A percentile compares a stretch with the other conserved stretches of the same genome.
These are phyloP conservation scores for Dendryphion nanum DNA, from an alignment of 2,329 filamentous ascomycete species.

Conservation along the genomic window DNA sequence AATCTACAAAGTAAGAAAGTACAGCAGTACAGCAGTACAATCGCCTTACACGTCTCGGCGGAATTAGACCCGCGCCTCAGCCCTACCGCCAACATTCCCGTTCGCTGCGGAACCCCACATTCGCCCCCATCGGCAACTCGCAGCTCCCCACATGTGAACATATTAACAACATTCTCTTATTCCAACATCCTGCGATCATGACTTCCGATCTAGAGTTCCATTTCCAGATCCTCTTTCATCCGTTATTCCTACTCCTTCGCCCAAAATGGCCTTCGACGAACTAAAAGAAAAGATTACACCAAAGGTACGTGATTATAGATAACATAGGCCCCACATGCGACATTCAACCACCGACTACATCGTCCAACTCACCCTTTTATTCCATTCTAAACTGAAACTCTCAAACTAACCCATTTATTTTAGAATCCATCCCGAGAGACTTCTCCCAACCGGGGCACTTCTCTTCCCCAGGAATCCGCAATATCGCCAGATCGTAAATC, in stretches of 20 bases:
- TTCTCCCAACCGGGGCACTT: constrained; percentile 42
- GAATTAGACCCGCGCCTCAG: too few relatives aligned
- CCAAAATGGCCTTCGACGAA: constrained; percentile 35
- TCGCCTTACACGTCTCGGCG: too few relatives aligned
- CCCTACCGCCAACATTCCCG: not conserved
- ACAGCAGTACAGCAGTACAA: too few relatives aligned
- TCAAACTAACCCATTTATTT: constrained; percentile 2
- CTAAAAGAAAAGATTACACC: constrained; percentile 33
- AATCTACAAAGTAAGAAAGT: too few relatives aligned
- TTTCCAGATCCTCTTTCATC: not conserved
- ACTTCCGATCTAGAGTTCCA: not conserved
- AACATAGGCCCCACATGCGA: constrained; percentile 16
- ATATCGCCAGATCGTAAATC: constrained; percentile 36
- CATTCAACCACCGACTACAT: not conserved
- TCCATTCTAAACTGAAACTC: not conserved
- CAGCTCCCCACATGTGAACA: constrained; percentile 19
- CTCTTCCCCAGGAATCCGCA: constrained; percentile 39
- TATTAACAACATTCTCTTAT: constrained; percentile 6
- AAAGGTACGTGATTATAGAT: constrained; percentile 22
- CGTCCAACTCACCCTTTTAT: not conserved
- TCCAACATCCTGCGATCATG: constrained; percentile 3
- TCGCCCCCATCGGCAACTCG: constrained; percentile 7
- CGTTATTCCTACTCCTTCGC: too few relatives aligned
- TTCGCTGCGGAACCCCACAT: constrained; percentile 25
- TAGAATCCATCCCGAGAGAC: constrained; percentile 31